A percentile compares a stretch with the other conserved stretches of the same genome.
phyloP scores from a whole-genome alignment of 2,329 filamentous ascomycete genomes.

The Aurifilum marmelostoma region DNA sequence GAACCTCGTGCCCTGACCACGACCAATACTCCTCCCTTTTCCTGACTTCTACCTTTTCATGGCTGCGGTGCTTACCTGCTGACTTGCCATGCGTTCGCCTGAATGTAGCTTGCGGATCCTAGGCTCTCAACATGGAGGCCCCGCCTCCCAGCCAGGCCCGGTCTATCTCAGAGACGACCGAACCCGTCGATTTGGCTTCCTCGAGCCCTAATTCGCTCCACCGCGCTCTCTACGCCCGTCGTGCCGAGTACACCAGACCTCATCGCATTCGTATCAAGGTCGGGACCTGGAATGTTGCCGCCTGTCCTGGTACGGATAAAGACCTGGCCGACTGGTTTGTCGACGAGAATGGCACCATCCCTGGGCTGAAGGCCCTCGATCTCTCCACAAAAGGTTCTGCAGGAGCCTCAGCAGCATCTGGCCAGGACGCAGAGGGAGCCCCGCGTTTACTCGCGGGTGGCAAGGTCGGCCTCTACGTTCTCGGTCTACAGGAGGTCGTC shows the following conservation, averaged over 20 bases:
- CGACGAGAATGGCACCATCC: slow-evolving; percentile 70
- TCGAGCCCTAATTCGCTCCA: slow-evolving; percentile 62
- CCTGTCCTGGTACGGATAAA: slow-evolving; percentile 80
- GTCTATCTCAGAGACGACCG: slow-evolving; percentile 22
- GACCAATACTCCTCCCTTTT: background rate
- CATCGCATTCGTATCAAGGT: slow-evolving; percentile 83
- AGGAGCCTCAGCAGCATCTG: slow-evolving; percentile 31
- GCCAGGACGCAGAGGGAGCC: slow-evolving; percentile 37
- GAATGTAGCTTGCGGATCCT: background rate
- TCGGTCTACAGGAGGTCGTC: slow-evolving; percentile 91
- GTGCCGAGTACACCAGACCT: slow-evolving; percentile 76
- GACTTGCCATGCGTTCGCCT: background rate
- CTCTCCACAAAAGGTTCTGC: slow-evolving; percentile 46
- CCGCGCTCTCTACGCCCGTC: slow-evolving; percentile 69
- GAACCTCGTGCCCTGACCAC: background rate
- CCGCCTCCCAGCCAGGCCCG: slow-evolving; percentile 3
- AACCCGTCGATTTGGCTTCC: slow-evolving; percentile 33
- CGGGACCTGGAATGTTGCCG: slow-evolving; percentile 93
- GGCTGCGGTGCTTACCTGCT: background rate
- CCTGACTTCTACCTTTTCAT: background rate
- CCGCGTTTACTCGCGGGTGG: slow-evolving; percentile 59
- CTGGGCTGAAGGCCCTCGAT: slow-evolving; percentile 60
- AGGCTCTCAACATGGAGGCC: background rate
- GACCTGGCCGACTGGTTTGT: slow-evolving; percentile 91
- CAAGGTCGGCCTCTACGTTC: slow-evolving; percentile 84